Percentiles rank a stretch among this genome's conserved stretches.
Evolutionary conservation across 2,329 filamentous ascomycete genomes (phyloP).

Genomic region (Colletotrichum sp.): DNA sequence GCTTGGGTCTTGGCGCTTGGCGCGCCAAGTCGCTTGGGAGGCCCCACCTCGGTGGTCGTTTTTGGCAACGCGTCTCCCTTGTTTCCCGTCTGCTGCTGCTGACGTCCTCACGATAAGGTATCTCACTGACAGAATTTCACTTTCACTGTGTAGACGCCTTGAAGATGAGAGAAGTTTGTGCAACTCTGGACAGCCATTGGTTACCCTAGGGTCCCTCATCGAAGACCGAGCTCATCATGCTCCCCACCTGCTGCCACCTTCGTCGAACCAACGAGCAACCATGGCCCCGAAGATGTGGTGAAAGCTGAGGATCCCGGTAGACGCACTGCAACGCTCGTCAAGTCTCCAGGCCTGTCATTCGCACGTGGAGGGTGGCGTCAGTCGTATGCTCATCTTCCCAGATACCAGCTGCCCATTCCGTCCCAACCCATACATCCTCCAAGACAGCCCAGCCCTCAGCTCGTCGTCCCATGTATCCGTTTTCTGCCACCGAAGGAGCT

Average conservation of each 20-base stretch:
- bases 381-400: not conserved
- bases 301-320: not conserved
- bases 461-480: not conserved
- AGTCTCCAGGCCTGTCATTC: not conserved
- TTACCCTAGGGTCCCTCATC: not conserved
- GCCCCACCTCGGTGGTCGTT: not conserved
- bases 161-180: not conserved
- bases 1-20: not conserved
- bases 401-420: not conserved
- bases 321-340: not conserved
- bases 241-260: not conserved
- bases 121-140: not conserved
- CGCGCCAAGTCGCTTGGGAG: conserved; percentile 12
- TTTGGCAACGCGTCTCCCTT: not conserved
- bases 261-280: not conserved
- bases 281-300: not conserved
- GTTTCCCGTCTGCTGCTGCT: not conserved
- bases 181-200: not conserved
- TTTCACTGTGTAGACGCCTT: not conserved
- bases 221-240: not conserved
- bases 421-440: not conserved
- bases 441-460: not conserved
- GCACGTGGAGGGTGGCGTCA: not conserved
- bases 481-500: not conserved
- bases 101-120: not conserved